Evolutionary conservation across 2,329 filamentous ascomycete species (phyloP).

Genomic region (Colletotrichum lentis): DNA sequence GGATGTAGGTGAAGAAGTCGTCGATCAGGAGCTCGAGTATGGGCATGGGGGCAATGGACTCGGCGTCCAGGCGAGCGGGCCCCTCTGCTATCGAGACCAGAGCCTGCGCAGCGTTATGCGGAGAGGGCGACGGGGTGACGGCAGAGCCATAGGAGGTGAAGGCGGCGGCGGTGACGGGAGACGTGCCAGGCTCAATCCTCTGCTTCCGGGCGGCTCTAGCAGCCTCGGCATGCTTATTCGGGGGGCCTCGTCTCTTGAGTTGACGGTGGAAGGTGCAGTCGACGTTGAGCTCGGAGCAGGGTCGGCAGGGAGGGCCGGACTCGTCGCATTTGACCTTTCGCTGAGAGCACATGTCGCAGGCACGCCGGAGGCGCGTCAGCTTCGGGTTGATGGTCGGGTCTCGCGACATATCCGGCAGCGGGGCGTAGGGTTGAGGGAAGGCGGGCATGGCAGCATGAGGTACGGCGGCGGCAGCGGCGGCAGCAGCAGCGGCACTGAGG

Average conservation of each 20-base stretch:
- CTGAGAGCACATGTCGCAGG: constrained; percentile 69
- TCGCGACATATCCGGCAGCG: constrained; percentile 37
- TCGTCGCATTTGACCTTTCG: constrained; percentile 71
- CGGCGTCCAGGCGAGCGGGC: constrained; percentile 62
- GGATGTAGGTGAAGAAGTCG: constrained; percentile 85
- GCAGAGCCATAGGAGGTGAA: constrained; percentile 34
- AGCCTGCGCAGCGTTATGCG: constrained; percentile 59
- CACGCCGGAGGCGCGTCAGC: constrained; percentile 64
- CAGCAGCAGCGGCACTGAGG: neutral
- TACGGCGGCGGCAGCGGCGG: neutral
- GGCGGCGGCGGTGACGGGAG: constrained; percentile 5
- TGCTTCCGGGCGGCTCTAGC: constrained; percentile 62
- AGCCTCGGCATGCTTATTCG: constrained; percentile 66
- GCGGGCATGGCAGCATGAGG: constrained; percentile 8
- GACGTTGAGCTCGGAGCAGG: constrained; percentile 64
- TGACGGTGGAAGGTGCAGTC: constrained; percentile 66
- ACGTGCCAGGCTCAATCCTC: constrained; percentile 48
- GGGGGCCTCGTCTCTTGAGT: constrained; percentile 66
- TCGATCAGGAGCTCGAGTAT: constrained; percentile 75
- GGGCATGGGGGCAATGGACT: constrained; percentile 74
- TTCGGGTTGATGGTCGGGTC: constrained; percentile 58
- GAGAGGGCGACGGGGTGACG: constrained; percentile 48
- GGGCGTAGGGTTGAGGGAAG: constrained; percentile 24
- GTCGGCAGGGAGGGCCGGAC: constrained; percentile 62
- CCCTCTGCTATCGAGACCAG: constrained; percentile 56